Conservation (phyloP, 768 basidiomycete genomes). For the Paxillus involutus region DNA sequence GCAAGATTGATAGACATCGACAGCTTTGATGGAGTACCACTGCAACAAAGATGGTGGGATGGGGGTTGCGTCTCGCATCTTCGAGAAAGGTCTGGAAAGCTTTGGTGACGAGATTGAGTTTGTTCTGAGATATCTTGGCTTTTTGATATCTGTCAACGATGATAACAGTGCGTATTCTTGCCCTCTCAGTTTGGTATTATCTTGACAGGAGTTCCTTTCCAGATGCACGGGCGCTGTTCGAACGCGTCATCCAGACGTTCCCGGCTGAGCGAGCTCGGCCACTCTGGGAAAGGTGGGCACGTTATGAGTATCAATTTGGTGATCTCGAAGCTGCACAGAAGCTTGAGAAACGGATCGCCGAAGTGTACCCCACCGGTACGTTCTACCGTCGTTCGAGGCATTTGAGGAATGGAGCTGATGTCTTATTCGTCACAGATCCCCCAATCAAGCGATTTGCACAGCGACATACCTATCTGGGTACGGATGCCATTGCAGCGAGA, state of each 20-base stretch:
- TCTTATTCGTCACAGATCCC: constrained; percentile 53
- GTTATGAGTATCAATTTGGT: constrained; percentile 95
- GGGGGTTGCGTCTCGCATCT: constrained; percentile 84
- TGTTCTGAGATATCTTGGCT: constrained; percentile 86
- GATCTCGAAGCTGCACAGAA: constrained; percentile 86
- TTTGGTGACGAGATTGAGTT: constrained; percentile 84
- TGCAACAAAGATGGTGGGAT: constrained; percentile 71
- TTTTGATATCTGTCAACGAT: constrained; percentile 93
- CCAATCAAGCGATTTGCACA: constrained; percentile 91
- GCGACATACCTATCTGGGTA: constrained; percentile 67
- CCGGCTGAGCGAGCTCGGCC: constrained; percentile 75
- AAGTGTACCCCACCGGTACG: constrained; percentile 83
- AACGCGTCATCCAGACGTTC: constrained; percentile 80
- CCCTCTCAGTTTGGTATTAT: neutral
- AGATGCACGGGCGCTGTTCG: constrained; percentile 97
- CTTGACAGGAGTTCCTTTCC: constrained; percentile 5
- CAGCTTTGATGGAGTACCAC: constrained; percentile 95
- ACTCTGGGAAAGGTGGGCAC: constrained; percentile 95
- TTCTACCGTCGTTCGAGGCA: constrained; percentile 1
- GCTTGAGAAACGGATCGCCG: constrained; percentile 85
- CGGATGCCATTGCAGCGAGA: constrained; percentile 84
- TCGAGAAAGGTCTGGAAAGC: constrained; percentile 86
- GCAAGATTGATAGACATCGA: constrained; percentile 7
- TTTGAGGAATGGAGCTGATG: neutral
- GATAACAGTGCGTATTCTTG: constrained; percentile 72